A percentile compares a stretch with the other conserved stretches of the same genome.
These are phyloP conservation scores for Bryopsis sp. DNA, from an alignment of 139 green algal genomes.

Conservation along the genomic window DNA sequence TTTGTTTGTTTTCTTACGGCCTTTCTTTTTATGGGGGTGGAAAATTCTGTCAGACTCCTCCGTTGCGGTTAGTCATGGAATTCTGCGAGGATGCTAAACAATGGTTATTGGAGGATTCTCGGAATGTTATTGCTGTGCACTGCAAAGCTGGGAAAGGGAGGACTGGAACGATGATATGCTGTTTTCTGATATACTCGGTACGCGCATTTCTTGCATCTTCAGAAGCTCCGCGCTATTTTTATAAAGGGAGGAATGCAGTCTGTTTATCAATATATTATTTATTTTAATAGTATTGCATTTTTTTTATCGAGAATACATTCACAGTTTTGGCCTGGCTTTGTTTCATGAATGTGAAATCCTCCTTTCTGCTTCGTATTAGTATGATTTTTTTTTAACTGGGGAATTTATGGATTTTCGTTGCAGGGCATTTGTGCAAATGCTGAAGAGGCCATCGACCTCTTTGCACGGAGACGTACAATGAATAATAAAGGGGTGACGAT, in stretches of 20 bases:
- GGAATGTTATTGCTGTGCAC: conserved; percentile 50
- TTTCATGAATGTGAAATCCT: no score
- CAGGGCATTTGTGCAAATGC: conserved; percentile 17
- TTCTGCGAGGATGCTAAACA: conserved; percentile 41
- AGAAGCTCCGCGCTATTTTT: not conserved
- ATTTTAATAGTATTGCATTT: not conserved
- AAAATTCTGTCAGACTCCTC: conserved; percentile 53
- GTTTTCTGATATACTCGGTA: conserved; percentile 47
- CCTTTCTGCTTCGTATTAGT: no score
- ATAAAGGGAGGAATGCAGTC: not conserved
- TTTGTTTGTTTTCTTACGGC: not conserved
- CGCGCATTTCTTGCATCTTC: not conserved
- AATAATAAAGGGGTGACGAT: conserved; percentile 57
- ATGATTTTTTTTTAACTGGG: no score
- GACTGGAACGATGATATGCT: conserved; percentile 55
- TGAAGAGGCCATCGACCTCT: conserved; percentile 33
- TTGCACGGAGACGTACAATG: conserved; percentile 32
- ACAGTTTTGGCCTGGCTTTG: not conserved
- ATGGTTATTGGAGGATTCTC: conserved; percentile 33
- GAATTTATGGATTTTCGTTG: not conserved
- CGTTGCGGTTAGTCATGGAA: conserved; percentile 37
- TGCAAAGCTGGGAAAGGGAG: conserved; percentile 71
- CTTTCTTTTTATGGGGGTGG: not conserved
- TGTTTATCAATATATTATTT: not conserved
- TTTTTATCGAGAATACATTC: not conserved